Evolutionary conservation across 2,329 filamentous ascomycete species (phyloP).

Genomic region (Emericellopsis cladophorae): DNA sequence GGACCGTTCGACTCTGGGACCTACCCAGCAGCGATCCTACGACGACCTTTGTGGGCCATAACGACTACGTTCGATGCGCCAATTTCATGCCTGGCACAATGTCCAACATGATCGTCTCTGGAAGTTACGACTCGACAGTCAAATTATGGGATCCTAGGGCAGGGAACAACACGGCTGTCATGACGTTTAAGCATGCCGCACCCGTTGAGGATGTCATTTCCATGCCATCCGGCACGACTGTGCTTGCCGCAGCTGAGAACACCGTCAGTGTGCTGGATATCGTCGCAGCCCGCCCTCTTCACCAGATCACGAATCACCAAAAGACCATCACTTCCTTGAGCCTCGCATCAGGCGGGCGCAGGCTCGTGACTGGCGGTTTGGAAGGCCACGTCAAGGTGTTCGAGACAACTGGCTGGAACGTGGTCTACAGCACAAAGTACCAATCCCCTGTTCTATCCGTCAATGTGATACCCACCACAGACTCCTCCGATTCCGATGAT

Average conservation of each 20-base stretch:
- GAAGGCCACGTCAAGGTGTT: conserved; percentile 97
- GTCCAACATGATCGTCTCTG: conserved; percentile 71
- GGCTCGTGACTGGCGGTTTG: conserved; percentile 76
- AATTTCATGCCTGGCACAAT: conserved; percentile 66
- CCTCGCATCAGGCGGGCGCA: conserved; percentile 65
- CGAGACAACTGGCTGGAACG: conserved; percentile 88
- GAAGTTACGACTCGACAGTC: conserved; percentile 90
- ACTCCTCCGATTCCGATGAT: conserved; percentile 48
- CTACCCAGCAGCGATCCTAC: conserved; percentile 67
- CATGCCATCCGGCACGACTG: conserved; percentile 72
- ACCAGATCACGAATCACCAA: conserved; percentile 85
- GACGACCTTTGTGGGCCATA: conserved; percentile 72
- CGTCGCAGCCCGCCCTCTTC: conserved; percentile 76
- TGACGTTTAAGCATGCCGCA: conserved; percentile 91
- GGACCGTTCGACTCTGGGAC: conserved; percentile 89
- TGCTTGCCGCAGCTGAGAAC: conserved; percentile 76
- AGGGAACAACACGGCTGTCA: conserved; percentile 52
- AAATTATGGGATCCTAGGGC: conserved; percentile 84
- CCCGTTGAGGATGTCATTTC: conserved; percentile 82
- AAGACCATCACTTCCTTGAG: conserved; percentile 90
- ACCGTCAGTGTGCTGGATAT: conserved; percentile 86
- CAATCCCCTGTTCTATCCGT: conserved; percentile 81
- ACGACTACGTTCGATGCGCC: conserved; percentile 83
- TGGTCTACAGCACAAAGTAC: conserved; percentile 91
- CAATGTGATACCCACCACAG: conserved; percentile 46